phyloP scores from a whole-genome alignment of 202 grass and related monocot species.

The Panicum hallii region DNA sequence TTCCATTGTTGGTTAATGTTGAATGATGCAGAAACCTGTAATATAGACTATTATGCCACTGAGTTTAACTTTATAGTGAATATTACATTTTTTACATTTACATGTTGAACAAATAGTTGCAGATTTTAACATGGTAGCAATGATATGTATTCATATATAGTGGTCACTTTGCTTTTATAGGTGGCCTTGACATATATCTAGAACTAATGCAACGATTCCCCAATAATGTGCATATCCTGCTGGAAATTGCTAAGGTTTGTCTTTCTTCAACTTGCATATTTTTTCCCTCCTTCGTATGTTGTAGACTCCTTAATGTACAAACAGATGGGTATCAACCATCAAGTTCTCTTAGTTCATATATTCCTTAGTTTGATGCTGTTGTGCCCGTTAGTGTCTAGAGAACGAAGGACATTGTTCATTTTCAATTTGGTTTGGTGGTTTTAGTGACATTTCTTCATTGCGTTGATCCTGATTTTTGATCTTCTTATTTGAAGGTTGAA shows the following conservation, averaged over 20 bases:
- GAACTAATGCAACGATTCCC: slow-evolving; percentile 90
- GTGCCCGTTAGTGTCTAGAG: background rate
- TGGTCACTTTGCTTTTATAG: slow-evolving; percentile 53
- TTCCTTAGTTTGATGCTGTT: background rate
- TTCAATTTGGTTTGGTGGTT: slow-evolving; percentile 30
- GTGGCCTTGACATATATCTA: slow-evolving; percentile 86
- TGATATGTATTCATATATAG: slow-evolving; percentile 24
- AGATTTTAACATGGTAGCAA: background rate
- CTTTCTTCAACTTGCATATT: slow-evolving; percentile 29
- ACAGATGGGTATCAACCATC: background rate
- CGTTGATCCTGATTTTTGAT: slow-evolving; percentile 25
- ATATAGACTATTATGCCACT: background rate
- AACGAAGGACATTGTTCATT: slow-evolving; percentile 26
- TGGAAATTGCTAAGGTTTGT: slow-evolving; percentile 92
- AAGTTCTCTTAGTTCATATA: slow-evolving; percentile 25
- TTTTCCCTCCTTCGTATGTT: background rate
- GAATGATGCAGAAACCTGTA: slow-evolving; percentile 13
- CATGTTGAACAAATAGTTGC: slow-evolving; percentile 34
- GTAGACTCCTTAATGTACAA: slow-evolving; percentile 4
- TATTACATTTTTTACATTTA: slow-evolving; percentile 21
- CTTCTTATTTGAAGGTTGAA: slow-evolving; percentile 77
- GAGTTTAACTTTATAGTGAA: background rate
- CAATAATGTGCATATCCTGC: slow-evolving; percentile 88
- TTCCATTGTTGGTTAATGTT: background rate
- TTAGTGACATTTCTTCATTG: slow-evolving; percentile 22